Percentiles rank a stretch among this genome's conserved stretches.
These are phyloP conservation scores for Candida freyschussii DNA, from an alignment of 1,139 yeast genomes.

Conservation along the genomic window DNA sequence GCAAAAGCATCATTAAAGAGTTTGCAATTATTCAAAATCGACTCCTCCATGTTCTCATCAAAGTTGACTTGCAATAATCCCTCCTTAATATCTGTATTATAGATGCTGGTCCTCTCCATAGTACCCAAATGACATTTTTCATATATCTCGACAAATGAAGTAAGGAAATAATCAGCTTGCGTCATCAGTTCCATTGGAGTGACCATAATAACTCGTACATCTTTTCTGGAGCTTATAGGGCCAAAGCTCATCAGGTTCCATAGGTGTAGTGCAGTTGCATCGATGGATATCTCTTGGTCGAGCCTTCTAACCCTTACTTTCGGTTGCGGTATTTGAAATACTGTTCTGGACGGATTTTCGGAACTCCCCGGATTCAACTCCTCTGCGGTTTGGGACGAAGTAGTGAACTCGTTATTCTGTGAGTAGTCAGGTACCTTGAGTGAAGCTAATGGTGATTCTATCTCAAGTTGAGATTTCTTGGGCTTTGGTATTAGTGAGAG, in stretches of 20 bases:
- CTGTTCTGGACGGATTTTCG: slow-evolving; percentile 4
- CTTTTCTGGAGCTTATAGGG: slow-evolving; percentile 46
- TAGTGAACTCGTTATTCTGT: slow-evolving; percentile 4
- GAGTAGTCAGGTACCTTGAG: slow-evolving; percentile 18
- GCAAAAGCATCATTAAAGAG: slow-evolving; percentile 4
- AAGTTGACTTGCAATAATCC: slow-evolving; percentile 10
- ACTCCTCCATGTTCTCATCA: slow-evolving; percentile 3
- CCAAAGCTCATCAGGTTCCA: slow-evolving; percentile 56
- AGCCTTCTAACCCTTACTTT: slow-evolving; percentile 29
- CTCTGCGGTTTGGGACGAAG: slow-evolving; percentile 1
- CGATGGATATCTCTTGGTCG: slow-evolving; percentile 30
- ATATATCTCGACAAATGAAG: slow-evolving; percentile 40
- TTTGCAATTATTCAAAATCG: slow-evolving; percentile 2
- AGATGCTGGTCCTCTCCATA: slow-evolving; percentile 14
- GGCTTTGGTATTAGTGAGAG: slow-evolving; percentile 4
- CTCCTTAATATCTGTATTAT: slow-evolving; percentile 3
- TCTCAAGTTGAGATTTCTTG: slow-evolving; percentile 1
- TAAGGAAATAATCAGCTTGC: slow-evolving; percentile 34
- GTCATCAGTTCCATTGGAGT: slow-evolving; percentile 29
- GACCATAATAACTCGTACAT: slow-evolving; percentile 50
- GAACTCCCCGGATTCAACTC: slow-evolving; percentile 1
- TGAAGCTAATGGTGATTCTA: slow-evolving; percentile 18
- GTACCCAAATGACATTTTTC: slow-evolving; percentile 46
- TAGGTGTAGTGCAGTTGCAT: slow-evolving; percentile 35
- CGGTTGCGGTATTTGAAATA: slow-evolving; percentile 32